Evolutionary conservation across 177 flowering plant genomes (phyloP).

Genomic region (Vitis hybrid): DNA sequence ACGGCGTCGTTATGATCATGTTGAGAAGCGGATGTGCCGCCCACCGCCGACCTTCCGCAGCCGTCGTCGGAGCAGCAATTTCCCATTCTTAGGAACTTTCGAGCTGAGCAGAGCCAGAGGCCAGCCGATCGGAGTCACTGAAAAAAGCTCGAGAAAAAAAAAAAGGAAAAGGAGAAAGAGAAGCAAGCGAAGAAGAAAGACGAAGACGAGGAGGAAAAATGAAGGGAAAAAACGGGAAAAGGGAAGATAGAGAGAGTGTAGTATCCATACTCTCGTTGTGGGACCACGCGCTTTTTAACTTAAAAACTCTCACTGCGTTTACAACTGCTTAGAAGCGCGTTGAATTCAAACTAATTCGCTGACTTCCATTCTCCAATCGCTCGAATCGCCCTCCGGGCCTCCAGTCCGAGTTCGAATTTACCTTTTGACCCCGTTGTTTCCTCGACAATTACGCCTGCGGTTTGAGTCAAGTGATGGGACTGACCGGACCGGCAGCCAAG

Average conservation of each 20-base stretch:
- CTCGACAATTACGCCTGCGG: too few species aligned
- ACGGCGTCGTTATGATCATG: conserved; percentile 49
- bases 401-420: background rate
- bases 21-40: conserved; percentile 34
- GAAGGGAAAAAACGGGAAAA: background rate
- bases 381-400: background rate
- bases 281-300: background rate
- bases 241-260: too few species aligned
- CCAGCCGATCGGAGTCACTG: too few species aligned
- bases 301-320: background rate
- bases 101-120: background rate
- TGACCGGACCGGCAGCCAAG: too few species aligned
- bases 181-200: too few species aligned
- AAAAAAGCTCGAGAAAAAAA: too few species aligned
- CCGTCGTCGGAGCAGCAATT: conserved; percentile 75
- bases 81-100: conserved; percentile 39
- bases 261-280: background rate
- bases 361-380: too few species aligned
- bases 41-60: conserved; percentile 62
- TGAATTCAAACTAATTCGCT: background rate
- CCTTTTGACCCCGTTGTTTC: too few species aligned
- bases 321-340: background rate
- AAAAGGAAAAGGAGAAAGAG: too few species aligned
- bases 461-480: too few species aligned
- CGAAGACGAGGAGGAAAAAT: background rate